Evolutionary conservation across 352 stramenopile species (phyloP), one percentile per base, ranked within the genome.

Genomic region (Pythium aristosporum): DNA sequence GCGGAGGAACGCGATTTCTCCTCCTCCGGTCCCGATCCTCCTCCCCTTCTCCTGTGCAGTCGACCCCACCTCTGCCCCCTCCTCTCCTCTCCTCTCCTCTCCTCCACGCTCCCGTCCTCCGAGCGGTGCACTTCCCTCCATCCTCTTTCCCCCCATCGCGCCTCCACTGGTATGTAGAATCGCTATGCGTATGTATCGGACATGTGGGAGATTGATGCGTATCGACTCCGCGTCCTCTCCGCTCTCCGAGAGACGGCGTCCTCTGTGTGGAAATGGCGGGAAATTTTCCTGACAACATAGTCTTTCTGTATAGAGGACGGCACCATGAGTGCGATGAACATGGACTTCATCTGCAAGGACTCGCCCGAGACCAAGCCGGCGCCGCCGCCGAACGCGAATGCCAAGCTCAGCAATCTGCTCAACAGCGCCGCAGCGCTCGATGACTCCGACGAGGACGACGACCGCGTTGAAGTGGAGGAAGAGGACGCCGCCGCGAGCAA

Each of bases 321-420:
- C 37, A 62, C 16, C 21, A 91, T 89, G 78, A 89, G 80, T 61
- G 80, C 80, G 20, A 91, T 91, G 82, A 91, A 89, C 54, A 88
- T 91, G 82, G 80, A 88, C 54, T 91, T 89, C 50, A 91, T 91
- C 70, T 88, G 78, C 68, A 79, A 87, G 68, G 77, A 91, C 62
- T 68, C 69, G 34, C 61, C 65, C 57, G 63, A 78, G 15, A 13
- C 23, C 37, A 21, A 12, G n/a, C 28, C 32, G 7, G n/a, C 51
- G 15, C 21, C 23, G 32, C 23, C 18, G 25, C n/a, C 54, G 5
- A 71, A 66, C n/a, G 64, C 64, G 12, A 71, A 71, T 32, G 65
- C 62, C 25, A 80, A 72, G 63, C 52, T 82, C 16, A 80, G 72
- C 56, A 69, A 69, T 48, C 30, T 82, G 54, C 65, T 82, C 20